Evolutionary conservation across 2,329 filamentous ascomycete species (phyloP).

Genomic region (Trichoderma aggressivum): DNA sequence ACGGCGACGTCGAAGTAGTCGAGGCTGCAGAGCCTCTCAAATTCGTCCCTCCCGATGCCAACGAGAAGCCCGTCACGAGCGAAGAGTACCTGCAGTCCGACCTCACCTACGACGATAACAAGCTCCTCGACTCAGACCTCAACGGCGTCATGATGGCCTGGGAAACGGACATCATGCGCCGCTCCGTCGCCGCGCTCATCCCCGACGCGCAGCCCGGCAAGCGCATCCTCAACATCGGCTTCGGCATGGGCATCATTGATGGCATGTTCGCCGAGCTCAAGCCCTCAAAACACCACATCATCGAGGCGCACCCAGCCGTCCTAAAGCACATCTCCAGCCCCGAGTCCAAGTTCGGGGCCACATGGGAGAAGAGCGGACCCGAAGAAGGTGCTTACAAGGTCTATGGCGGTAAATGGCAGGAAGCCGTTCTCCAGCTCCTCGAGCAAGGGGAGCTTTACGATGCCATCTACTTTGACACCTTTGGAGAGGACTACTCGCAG

Average conservation of each 20-base stretch:
- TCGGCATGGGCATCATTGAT: conserved; percentile 89
- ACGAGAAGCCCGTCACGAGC: conserved; percentile 54
- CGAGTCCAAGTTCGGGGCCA: conserved; percentile 50
- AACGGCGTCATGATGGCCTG: conserved; percentile 95
- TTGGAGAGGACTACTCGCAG: conserved; percentile 87
- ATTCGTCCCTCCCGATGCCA: conserved; percentile 35
- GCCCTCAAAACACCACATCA: conserved; percentile 73
- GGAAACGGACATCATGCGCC: conserved; percentile 83
- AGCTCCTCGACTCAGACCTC: conserved; percentile 68
- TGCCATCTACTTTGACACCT: conserved; percentile 96
- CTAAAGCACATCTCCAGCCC: conserved; percentile 57
- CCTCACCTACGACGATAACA: conserved; percentile 61
- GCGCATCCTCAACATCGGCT: conserved; percentile 79
- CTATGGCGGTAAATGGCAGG: conserved; percentile 72
- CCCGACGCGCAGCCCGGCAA: conserved; percentile 48
- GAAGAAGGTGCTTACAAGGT: conserved; percentile 68
- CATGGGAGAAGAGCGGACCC: conserved; percentile 54
- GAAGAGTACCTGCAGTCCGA: conserved; percentile 65
- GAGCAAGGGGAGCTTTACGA: conserved; percentile 70
- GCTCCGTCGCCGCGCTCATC: conserved; percentile 66
- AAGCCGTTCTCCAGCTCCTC: conserved; percentile 66
- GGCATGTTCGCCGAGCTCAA: conserved; percentile 66
- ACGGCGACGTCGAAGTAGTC: conserved; percentile 33
- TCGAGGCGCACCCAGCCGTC: conserved; percentile 80
- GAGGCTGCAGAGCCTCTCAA: conserved; percentile 32